Percentiles rank a stretch among this genome's conserved stretches.
These are phyloP conservation scores for Azolla pinnata DNA, from an alignment of 75 land plant species.

Conservation along the genomic window DNA sequence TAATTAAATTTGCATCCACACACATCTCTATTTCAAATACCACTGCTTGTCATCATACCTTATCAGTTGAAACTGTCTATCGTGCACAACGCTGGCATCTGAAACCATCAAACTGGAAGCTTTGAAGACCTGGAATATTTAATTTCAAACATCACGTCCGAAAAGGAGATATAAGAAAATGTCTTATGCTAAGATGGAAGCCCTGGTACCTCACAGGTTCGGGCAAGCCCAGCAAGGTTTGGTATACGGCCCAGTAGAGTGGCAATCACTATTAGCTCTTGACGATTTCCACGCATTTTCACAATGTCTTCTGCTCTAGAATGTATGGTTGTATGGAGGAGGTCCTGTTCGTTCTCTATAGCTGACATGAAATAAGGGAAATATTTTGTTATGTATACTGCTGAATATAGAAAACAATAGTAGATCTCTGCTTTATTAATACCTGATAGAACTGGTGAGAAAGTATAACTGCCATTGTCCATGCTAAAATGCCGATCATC, in stretches of 20 bases:
- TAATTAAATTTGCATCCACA: no score
- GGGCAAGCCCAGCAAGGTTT: slow-evolving; percentile 86
- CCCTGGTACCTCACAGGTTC: slow-evolving; percentile 77
- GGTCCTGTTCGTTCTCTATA: slow-evolving; percentile 51
- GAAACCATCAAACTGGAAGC: slow-evolving; percentile 62
- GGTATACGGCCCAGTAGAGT: slow-evolving; percentile 76
- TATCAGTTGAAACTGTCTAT: slow-evolving; percentile 84
- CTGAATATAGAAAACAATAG: no score
- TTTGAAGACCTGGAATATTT: slow-evolving; percentile 56
- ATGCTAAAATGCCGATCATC: no score
- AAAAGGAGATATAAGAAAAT: not conserved
- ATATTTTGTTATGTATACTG: no score
- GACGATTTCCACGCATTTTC: slow-evolving; percentile 40
- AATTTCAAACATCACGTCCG: not conserved
- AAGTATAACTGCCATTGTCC: no score
- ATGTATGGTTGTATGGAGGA: slow-evolving; percentile 28
- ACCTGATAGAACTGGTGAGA: slow-evolving; percentile 10
- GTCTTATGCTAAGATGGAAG: not conserved
- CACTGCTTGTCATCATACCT: slow-evolving; percentile 37
- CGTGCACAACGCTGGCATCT: slow-evolving; percentile 50
- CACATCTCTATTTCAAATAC: no score
- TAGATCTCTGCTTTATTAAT: no score
- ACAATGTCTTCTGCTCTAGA: slow-evolving; percentile 35
- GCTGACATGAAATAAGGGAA: no score
- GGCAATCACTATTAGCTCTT: slow-evolving; percentile 74